Conservation (phyloP, 768 basidiomycete species). For the Lyophyllum semitale region DNA sequence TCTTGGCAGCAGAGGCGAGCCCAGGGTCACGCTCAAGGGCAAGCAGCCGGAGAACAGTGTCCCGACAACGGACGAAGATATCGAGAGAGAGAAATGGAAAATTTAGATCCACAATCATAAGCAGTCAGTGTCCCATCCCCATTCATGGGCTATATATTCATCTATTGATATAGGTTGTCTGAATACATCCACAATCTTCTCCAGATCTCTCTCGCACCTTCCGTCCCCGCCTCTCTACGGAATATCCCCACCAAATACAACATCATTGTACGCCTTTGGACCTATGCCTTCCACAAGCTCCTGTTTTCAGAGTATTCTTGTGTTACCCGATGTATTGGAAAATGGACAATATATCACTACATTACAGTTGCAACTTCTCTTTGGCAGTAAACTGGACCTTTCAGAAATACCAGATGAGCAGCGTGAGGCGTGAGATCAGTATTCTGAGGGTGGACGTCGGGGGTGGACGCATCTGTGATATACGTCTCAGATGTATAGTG, state of each 20-base stretch:
- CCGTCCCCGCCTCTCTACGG: slow-evolving; percentile 85
- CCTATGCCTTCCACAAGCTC: slow-evolving; percentile 84
- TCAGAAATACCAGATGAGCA: too few species aligned
- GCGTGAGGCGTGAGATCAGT: too few species aligned
- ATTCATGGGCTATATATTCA: slow-evolving; percentile 5
- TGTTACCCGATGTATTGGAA: too few species aligned
- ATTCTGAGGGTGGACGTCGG: too few species aligned
- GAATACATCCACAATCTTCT: slow-evolving; percentile 91
- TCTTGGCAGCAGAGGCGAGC: slow-evolving; percentile 34
- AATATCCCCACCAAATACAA: slow-evolving; percentile 94
- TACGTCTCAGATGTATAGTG: too few species aligned
- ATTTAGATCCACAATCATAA: slow-evolving; percentile 81
- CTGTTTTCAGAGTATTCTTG: too few species aligned
- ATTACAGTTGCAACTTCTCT: too few species aligned
- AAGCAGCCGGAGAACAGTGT: slow-evolving; percentile 31
- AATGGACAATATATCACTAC: too few species aligned
- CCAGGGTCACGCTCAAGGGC: slow-evolving; percentile 44
- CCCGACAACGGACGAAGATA: slow-evolving; percentile 44
- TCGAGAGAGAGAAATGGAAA: slow-evolving; percentile 77
- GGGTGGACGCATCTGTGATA: too few species aligned
- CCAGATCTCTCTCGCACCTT: slow-evolving; percentile 80
- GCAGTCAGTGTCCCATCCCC: slow-evolving; percentile 64
- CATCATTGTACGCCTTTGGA: slow-evolving; percentile 93
- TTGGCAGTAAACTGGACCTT: too few species aligned
- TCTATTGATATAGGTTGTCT: slow-evolving; percentile 61